Conservation (phyloP, 2,329 filamentous ascomycete genomes). For the Arachnomyces sp. region DNA sequence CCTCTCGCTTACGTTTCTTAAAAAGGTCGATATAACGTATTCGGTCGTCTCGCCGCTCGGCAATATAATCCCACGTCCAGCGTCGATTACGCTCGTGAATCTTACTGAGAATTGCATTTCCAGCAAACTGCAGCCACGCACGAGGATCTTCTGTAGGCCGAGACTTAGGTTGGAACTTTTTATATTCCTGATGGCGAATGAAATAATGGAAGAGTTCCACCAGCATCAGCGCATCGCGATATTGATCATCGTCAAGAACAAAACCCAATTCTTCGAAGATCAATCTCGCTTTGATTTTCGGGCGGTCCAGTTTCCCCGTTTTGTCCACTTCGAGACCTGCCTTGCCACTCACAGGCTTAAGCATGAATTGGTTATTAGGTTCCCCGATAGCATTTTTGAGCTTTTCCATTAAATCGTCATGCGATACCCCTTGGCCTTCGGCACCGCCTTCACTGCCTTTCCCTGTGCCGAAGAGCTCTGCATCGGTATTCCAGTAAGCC, state of each 20-base stretch:
- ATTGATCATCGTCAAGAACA: constrained; percentile 95
- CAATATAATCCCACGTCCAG: constrained; percentile 96
- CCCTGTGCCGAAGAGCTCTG: constrained; percentile 69
- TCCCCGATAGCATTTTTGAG: constrained; percentile 75
- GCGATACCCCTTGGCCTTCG: constrained; percentile 54
- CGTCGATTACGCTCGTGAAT: constrained; percentile 88
- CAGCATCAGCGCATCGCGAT: constrained; percentile 95
- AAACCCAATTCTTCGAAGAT: constrained; percentile 97
- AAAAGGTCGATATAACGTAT: constrained; percentile 85
- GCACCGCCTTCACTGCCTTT: constrained; percentile 58
- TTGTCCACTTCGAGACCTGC: constrained; percentile 95
- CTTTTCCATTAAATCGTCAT: constrained; percentile 66
- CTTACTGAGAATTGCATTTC: constrained; percentile 77
- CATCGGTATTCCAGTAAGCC: constrained; percentile 97
- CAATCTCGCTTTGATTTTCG: constrained; percentile 82
- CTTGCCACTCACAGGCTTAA: constrained; percentile 91
- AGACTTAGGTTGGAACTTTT: constrained; percentile 77
- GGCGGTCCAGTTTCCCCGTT: constrained; percentile 65
- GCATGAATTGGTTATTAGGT: constrained; percentile 81
- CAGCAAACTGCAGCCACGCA: constrained; percentile 89
- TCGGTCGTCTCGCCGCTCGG: constrained; percentile 83
- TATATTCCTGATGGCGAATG: constrained; percentile 94
- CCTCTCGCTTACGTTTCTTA: constrained; percentile 81
- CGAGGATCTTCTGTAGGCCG: constrained; percentile 80
- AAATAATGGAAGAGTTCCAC: constrained; percentile 98